These are phyloP conservation scores for Mariannaea elegans DNA, from an alignment of 2,329 filamentous ascomycete genomes.

Conservation along the genomic window DNA sequence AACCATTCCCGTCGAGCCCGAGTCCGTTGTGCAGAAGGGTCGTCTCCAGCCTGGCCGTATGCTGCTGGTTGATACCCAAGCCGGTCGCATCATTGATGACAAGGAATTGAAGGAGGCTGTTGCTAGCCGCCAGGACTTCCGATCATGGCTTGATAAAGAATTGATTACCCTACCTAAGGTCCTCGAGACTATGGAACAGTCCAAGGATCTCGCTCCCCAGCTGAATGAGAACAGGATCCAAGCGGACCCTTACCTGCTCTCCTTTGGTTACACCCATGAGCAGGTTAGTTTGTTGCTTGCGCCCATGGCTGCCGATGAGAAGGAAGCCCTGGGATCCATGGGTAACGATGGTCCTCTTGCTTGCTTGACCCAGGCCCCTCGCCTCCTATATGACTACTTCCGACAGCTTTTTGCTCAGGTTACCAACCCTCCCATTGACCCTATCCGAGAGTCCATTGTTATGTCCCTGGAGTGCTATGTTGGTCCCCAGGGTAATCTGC, in stretches of 20 bases:
- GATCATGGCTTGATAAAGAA: constrained; percentile 85
- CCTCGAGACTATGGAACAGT: constrained; percentile 67
- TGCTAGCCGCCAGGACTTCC: constrained; percentile 86
- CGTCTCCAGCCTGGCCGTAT: constrained; percentile 94
- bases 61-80: constrained; percentile 91
- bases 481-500: constrained; percentile 91
- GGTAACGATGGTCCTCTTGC: constrained; percentile 95
- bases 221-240: constrained; percentile 78
- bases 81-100: constrained; percentile 93
- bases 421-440: constrained; percentile 97
- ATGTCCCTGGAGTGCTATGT: constrained; percentile 98
- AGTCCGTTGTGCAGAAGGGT: constrained; percentile 90
- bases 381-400: constrained; percentile 95
- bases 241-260: constrained; percentile 82
- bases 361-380: constrained; percentile 88
- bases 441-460: constrained; percentile 95
- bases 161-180: constrained; percentile 83
- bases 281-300: constrained; percentile 91
- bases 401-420: constrained; percentile 97
- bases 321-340: constrained; percentile 97
- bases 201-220: constrained; percentile 71
- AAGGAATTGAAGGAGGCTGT: constrained; percentile 90
- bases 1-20: constrained; percentile 89
- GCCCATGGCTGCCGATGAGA: constrained; percentile 96
- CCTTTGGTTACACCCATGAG: constrained; percentile 95